Percentiles rank a stretch among this genome's conserved stretches.
phyloP scores from a whole-genome alignment of 768 basidiomycete genomes.

The Tricholoma sp. region DNA sequence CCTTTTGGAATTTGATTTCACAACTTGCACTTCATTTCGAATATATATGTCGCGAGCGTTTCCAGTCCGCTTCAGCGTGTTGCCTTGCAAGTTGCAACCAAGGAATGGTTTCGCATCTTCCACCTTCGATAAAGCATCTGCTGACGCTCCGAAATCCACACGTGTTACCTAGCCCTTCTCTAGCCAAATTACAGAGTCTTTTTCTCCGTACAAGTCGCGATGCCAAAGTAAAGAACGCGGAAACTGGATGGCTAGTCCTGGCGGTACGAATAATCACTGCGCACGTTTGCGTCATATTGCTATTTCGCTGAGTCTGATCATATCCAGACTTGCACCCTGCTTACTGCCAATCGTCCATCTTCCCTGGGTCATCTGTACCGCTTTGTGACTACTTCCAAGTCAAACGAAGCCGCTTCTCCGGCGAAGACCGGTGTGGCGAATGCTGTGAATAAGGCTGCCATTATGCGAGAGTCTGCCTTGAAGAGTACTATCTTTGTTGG shows the following conservation, averaged over 20 bases:
- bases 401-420: constrained; percentile 33
- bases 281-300: constrained; percentile 8
- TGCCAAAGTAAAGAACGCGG: constrained; percentile 58
- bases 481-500: constrained; percentile 90
- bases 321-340: constrained; percentile 71
- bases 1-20: no score
- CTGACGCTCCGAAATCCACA: constrained; percentile 63
- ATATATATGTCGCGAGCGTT: not conserved
- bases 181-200: constrained; percentile 45
- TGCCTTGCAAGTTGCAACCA: not conserved
- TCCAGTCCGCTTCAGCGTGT: not conserved
- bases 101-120: constrained; percentile 44
- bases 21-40: not conserved
- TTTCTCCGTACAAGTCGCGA: constrained; percentile 61
- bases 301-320: constrained; percentile 9
- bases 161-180: constrained; percentile 51
- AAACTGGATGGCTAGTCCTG: constrained; percentile 78
- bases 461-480: constrained; percentile 85
- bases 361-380: constrained; percentile 77
- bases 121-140: constrained; percentile 66
- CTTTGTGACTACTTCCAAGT: constrained; percentile 55
- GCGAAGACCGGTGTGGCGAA: constrained; percentile 38
- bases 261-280: constrained; percentile 39
- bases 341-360: constrained; percentile 78
- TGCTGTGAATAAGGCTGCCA: constrained; percentile 67